phyloP scores from a whole-genome alignment of 2,329 filamentous ascomycete species.

The Arthroderma sp. region DNA sequence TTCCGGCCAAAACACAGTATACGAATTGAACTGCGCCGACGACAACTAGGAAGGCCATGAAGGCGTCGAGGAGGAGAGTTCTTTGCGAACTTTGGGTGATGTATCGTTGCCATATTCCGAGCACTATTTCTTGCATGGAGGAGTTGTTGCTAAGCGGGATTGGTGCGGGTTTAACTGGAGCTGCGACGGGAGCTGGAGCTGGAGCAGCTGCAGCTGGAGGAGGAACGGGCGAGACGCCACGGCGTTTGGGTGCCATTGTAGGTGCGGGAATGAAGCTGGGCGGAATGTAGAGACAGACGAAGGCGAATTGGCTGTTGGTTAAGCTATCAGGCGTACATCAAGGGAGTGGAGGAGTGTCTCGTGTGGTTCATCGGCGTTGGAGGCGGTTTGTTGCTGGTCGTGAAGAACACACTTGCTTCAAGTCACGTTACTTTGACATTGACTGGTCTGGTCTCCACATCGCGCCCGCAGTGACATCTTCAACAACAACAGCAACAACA shows the following conservation, averaged over 20 bases:
- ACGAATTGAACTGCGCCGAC: slow-evolving; percentile 85
- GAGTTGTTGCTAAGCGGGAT: slow-evolving; percentile 26
- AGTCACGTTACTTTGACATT: no score
- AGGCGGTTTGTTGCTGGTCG: not conserved
- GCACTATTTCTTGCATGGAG: slow-evolving; percentile 44
- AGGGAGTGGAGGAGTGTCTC: not conserved
- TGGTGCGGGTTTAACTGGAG: slow-evolving; percentile 11
- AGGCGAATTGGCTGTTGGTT: not conserved
- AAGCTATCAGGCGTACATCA: not conserved
- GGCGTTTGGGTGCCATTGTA: slow-evolving; percentile 19
- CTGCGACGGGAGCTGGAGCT: slow-evolving; percentile 20
- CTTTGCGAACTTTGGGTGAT: slow-evolving; percentile 70
- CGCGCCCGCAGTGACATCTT: no score
- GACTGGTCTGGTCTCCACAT: no score
- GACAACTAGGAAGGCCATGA: slow-evolving; percentile 73
- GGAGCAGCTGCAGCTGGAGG: slow-evolving; percentile 11
- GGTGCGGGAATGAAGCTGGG: not conserved
- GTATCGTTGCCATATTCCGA: slow-evolving; percentile 67
- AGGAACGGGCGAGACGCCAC: slow-evolving; percentile 14
- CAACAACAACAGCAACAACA: no score
- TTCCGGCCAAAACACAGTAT: slow-evolving; percentile 83
- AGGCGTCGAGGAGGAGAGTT: slow-evolving; percentile 80
- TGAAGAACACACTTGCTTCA: not conserved
- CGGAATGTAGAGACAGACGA: no score
- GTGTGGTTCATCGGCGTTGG: not conserved